phyloP scores from a whole-genome alignment of 1,284 basidiomycete genomes.

The Ceratobasidium sp. region DNA sequence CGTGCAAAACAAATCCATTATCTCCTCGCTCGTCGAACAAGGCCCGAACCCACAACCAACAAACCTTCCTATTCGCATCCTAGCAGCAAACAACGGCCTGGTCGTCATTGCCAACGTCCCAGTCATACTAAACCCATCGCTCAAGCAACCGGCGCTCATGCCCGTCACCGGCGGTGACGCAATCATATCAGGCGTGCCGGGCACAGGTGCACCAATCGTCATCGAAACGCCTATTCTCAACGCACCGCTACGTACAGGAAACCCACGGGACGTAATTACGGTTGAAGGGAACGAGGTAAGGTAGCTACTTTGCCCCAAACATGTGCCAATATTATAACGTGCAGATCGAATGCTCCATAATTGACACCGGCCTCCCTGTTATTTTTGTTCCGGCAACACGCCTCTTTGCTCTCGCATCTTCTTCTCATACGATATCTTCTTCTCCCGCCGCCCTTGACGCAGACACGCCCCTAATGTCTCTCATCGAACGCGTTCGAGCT shows the following conservation, averaged over 20 bases:
- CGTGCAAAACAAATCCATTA: constrained; percentile 19
- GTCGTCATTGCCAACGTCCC: constrained; percentile 41
- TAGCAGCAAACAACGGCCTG: constrained; percentile 45
- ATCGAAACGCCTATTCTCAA: constrained; percentile 46
- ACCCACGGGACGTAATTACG: constrained; percentile 23
- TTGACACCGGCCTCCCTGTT: constrained; percentile 53
- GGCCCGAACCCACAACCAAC: not conserved
- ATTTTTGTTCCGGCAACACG: constrained; percentile 52
- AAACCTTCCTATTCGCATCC: constrained; percentile 39
- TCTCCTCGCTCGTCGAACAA: not conserved
- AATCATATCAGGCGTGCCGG: constrained; percentile 43
- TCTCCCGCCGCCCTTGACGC: constrained; percentile 52
- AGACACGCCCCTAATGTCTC: constrained; percentile 21
- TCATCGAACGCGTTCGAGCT: constrained; percentile 30
- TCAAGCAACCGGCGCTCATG: constrained; percentile 5
- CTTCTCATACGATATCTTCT: constrained; percentile 50
- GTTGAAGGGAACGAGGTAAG: constrained; percentile 38
- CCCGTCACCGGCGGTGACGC: constrained; percentile 43
- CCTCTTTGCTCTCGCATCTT: constrained; percentile 53
- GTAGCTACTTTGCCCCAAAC: not conserved
- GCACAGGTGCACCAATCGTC: constrained; percentile 39
- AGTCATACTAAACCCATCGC: constrained; percentile 31
- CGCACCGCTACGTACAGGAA: constrained; percentile 35
- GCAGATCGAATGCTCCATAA: constrained; percentile 44
- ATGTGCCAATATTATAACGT: not conserved